Percentiles rank a stretch among this genome's conserved stretches.
Evolutionary conservation across 768 basidiomycete species (phyloP).

Genomic region (Pulveroboletus frians): DNA sequence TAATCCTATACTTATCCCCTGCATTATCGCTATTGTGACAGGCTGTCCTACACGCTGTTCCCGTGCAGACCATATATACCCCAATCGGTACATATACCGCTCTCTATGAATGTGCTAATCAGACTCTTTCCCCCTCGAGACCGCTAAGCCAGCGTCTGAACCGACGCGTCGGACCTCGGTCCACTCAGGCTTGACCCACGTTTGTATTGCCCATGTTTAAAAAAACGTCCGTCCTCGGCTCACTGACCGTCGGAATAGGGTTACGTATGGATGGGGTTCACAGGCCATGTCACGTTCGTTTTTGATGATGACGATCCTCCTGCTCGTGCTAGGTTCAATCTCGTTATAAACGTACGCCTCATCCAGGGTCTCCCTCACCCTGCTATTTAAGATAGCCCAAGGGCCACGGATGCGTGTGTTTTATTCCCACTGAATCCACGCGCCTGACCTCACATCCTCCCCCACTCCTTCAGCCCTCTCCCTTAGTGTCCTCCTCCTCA

Average conservation of each 20-base stretch:
- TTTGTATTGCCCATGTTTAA: not conserved
- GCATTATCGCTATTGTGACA: constrained; percentile 28
- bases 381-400: constrained; percentile 15
- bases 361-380: constrained; percentile 16
- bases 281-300: constrained; percentile 2
- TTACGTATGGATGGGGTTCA: constrained; percentile 9
- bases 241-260: not conserved
- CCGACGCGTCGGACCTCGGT: too few species aligned
- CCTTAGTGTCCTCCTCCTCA: not conserved
- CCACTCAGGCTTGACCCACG: too few species aligned
- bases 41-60: constrained; percentile 20
- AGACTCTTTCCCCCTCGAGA: constrained; percentile 1
- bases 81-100: constrained; percentile 8
- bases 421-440: constrained; percentile 3
- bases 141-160: constrained; percentile 1
- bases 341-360: not conserved
- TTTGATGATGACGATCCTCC: constrained; percentile 2
- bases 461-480: not conserved
- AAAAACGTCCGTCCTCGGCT: not conserved
- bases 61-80: too few species aligned
- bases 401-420: not conserved
- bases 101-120: constrained; percentile 11
- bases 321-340: too few species aligned
- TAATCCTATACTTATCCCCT: constrained; percentile 27
- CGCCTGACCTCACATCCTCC: not conserved